Evolutionary conservation across 495 filamentous ascomycete genomes (phyloP).

Genomic region (Penicillium pancosmium): DNA sequence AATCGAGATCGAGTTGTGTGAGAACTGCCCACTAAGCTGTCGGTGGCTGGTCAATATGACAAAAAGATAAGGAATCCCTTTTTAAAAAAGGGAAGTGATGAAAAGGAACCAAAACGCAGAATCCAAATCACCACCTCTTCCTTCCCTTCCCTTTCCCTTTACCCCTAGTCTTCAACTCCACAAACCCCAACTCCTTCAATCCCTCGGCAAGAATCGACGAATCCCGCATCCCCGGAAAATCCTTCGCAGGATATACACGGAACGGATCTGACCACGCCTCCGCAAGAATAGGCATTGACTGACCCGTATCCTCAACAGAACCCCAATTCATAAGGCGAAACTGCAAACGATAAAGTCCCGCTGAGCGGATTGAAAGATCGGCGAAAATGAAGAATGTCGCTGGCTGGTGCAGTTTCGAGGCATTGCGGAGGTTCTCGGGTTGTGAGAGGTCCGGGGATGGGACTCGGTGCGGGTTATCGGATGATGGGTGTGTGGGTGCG

Average conservation of each 20-base stretch:
- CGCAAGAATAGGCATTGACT: constrained; percentile 63
- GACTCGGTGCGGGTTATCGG: constrained; percentile 17
- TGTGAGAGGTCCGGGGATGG: not conserved
- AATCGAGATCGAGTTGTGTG: not conserved
- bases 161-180: constrained; percentile 50
- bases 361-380: constrained; percentile 87
- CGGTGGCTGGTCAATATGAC: not conserved
- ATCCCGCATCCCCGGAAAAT: constrained; percentile 89
- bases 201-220: constrained; percentile 43
- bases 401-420: constrained; percentile 29
- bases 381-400: constrained; percentile 88
- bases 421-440: constrained; percentile 16
- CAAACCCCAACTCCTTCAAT: constrained; percentile 49
- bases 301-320: constrained; percentile 52
- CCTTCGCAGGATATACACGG: constrained; percentile 91
- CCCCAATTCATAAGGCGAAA: constrained; percentile 83
- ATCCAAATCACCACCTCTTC: constrained; percentile 24
- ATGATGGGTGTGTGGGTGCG: constrained; percentile 70
- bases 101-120: not conserved
- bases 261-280: constrained; percentile 77
- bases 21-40: not conserved
- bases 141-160: constrained; percentile 48
- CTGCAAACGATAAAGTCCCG: constrained; percentile 77
- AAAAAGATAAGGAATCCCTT: too few species aligned
- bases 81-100: too few species aligned